Evolutionary conservation across 495 filamentous ascomycete species (phyloP).

Genomic region (Xylaria flabelliformis): DNA sequence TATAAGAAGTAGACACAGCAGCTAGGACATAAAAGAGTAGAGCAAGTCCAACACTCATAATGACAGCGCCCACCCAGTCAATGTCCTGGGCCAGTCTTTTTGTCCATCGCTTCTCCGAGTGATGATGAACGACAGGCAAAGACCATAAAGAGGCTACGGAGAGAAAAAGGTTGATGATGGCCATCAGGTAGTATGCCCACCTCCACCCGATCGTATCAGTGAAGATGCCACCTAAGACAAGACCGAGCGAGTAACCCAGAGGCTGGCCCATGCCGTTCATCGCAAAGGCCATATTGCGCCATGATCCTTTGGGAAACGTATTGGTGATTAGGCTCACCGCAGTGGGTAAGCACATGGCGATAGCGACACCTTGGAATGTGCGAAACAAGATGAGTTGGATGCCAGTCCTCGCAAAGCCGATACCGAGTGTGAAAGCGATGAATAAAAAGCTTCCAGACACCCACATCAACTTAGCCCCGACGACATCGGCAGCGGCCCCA

Average conservation of each 20-base stretch:
- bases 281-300: constrained; percentile 58
- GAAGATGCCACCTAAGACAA: constrained; percentile 60
- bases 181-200: constrained; percentile 56
- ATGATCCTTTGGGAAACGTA: constrained; percentile 47
- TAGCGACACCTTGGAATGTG: constrained; percentile 55
- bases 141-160: constrained; percentile 27
- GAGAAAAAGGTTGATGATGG: constrained; percentile 43
- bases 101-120: background rate
- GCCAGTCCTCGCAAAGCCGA: constrained; percentile 52
- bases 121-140: background rate
- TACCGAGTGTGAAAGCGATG: constrained; percentile 52
- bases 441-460: constrained; percentile 54
- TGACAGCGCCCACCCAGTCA: constrained; percentile 58
- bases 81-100: constrained; percentile 39
- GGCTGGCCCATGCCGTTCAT: constrained; percentile 56
- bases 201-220: constrained; percentile 55
- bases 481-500: constrained; percentile 59
- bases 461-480: constrained; percentile 53
- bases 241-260: constrained; percentile 57
- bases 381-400: constrained; percentile 60
- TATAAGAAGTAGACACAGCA: constrained; percentile 17
- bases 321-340: constrained; percentile 57
- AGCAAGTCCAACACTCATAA: constrained; percentile 51
- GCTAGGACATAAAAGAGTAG: constrained; percentile 57
- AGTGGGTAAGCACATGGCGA: constrained; percentile 58